Evolutionary conservation across 164 flowering plant species (phyloP).

Genomic region (Amborella trichopoda): DNA sequence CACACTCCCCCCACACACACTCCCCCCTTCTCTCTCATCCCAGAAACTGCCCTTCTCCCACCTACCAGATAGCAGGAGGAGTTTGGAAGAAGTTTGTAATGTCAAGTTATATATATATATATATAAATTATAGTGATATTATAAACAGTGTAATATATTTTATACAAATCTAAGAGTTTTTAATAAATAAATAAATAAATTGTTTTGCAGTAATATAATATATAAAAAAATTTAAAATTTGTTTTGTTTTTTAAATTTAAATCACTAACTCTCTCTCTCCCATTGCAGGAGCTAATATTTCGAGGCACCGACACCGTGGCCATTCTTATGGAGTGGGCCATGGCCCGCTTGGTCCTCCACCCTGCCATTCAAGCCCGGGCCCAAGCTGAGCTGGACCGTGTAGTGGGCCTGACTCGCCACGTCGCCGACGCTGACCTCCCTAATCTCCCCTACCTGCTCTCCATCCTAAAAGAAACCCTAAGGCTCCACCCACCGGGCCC

Average conservation of each 20-base stretch:
- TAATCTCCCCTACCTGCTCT: constrained; percentile 53
- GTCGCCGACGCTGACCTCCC: constrained; percentile 51
- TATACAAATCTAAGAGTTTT: too few species aligned
- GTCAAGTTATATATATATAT: too few species aligned
- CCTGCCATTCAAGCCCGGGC: constrained; percentile 56
- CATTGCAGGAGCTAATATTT: constrained; percentile 59
- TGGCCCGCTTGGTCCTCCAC: constrained; percentile 68
- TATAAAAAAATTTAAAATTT: background rate
- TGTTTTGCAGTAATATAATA: too few species aligned
- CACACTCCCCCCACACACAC: too few species aligned
- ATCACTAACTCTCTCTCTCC: background rate
- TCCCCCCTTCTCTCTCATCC: too few species aligned
- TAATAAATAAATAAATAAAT: too few species aligned
- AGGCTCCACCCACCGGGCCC: constrained; percentile 89
- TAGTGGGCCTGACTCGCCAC: constrained; percentile 24
- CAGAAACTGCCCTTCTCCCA: too few species aligned
- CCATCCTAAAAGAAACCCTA: constrained; percentile 63
- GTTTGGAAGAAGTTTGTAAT: too few species aligned
- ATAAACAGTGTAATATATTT: too few species aligned
- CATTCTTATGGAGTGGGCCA: constrained; percentile 61
- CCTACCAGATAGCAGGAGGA: too few species aligned
- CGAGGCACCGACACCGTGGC: constrained; percentile 79
- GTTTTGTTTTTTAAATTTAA: background rate
- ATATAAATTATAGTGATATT: too few species aligned
- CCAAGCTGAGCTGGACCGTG: constrained; percentile 39